Evolutionary conservation across 2,329 filamentous ascomycete species (phyloP).

Genomic region (Conoideocrella luteorostrata): DNA sequence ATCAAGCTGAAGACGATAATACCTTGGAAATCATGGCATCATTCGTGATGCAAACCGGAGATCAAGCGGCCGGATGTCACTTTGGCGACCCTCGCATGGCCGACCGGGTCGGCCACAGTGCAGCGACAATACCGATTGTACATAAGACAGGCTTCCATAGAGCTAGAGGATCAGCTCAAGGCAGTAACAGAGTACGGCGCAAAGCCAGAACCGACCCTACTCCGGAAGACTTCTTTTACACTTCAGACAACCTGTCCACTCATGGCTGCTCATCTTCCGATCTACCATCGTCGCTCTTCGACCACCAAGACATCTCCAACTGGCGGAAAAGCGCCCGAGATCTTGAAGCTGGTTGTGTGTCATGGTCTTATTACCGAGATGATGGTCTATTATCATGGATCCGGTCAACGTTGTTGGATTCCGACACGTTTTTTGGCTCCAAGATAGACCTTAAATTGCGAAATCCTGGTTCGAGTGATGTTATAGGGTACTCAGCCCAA

Average conservation of each 20-base stretch:
- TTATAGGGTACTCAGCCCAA: conserved; percentile 14
- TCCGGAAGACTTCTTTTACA: background rate
- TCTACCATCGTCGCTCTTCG: background rate
- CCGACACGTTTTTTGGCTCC: conserved; percentile 15
- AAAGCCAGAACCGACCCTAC: background rate
- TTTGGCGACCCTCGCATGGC: background rate
- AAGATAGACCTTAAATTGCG: conserved; percentile 15
- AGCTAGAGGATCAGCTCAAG: too few species aligned
- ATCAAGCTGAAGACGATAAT: too few species aligned
- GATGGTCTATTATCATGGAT: background rate
- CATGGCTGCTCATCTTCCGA: background rate
- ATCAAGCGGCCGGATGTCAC: background rate
- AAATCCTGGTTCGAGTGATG: conserved; percentile 11
- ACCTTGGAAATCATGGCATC: too few species aligned
- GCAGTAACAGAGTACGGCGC: background rate
- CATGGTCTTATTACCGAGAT: background rate
- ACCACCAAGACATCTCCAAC: background rate
- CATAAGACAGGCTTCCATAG: background rate
- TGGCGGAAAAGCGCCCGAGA: conserved; percentile 1
- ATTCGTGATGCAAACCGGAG: background rate
- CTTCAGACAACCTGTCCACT: background rate
- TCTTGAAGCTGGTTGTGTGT: conserved; percentile 1
- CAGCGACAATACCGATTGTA: background rate
- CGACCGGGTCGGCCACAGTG: background rate
- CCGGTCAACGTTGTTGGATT: background rate